Evolutionary conservation across 768 basidiomycete genomes (phyloP).

Genomic region (Pisolithus albus): DNA sequence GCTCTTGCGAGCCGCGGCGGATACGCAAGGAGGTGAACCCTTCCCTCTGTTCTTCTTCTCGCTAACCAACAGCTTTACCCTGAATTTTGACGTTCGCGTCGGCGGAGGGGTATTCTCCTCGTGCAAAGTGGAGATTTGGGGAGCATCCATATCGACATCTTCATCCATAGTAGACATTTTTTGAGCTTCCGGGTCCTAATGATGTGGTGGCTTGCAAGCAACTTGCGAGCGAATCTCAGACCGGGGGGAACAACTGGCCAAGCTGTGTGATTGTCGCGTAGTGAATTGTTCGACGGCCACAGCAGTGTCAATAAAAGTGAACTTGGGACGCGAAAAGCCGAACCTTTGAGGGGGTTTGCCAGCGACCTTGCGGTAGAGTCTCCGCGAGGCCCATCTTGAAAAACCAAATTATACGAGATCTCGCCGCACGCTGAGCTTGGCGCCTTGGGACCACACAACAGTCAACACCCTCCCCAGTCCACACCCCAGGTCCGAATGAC

Average conservation of each 20-base stretch:
- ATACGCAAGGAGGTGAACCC: constrained; percentile 26
- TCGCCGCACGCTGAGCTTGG: not conserved
- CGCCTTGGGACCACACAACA: not conserved
- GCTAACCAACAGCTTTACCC: constrained; percentile 46
- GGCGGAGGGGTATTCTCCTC: constrained; percentile 72
- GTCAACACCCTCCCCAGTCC: not conserved
- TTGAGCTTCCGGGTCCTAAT: not conserved
- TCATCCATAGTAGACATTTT: constrained; percentile 27
- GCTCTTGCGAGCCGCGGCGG: constrained; percentile 15
- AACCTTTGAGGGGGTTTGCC: not conserved
- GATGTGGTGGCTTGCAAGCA: not conserved
- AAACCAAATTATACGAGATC: not conserved
- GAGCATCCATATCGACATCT: constrained; percentile 67
- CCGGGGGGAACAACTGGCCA: not conserved
- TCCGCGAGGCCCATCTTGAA: not conserved
- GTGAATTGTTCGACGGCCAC: not conserved
- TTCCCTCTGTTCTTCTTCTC: constrained; percentile 35
- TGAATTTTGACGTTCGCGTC: constrained; percentile 32
- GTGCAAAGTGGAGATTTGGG: constrained; percentile 70
- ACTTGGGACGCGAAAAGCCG: not conserved
- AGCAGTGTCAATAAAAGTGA: not conserved
- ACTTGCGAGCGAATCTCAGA: not conserved
- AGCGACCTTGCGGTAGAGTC: not conserved
- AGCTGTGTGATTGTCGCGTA: not conserved
- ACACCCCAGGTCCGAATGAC: not conserved